Evolutionary conservation across 352 stramenopile species (phyloP).

Genomic region (Globisporangium uncinulatum): DNA sequence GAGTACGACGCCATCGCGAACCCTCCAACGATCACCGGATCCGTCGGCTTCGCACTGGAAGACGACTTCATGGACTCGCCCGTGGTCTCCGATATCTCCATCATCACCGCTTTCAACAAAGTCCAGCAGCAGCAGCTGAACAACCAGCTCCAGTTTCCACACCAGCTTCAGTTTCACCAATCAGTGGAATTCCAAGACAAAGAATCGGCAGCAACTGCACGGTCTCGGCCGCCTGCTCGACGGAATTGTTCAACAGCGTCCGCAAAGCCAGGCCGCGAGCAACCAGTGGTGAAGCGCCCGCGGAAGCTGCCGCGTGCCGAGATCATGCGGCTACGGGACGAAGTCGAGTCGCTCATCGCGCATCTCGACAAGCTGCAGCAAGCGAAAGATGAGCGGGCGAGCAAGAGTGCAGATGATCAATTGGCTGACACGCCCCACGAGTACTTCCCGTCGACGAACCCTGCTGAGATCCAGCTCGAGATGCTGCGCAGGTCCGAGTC

Average conservation of each 20-base stretch:
- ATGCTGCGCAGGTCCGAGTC: conserved; percentile 4
- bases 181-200: too few species aligned
- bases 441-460: conserved; percentile 4
- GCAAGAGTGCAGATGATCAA: background rate
- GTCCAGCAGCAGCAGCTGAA: background rate
- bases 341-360: conserved; percentile 8
- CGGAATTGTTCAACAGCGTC: background rate
- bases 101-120: background rate
- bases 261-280: background rate
- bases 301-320: conserved; percentile 8
- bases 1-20: background rate
- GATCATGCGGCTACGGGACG: conserved; percentile 8
- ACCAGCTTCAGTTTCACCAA: conserved; percentile 2
- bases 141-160: too few species aligned
- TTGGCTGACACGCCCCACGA: background rate
- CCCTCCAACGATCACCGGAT: background rate
- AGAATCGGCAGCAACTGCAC: background rate
- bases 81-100: background rate
- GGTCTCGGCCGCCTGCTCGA: background rate
- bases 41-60: background rate
- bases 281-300: background rate
- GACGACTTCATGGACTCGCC: background rate
- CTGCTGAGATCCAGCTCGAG: conserved; percentile 2
- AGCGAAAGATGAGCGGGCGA: background rate
- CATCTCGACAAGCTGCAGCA: conserved; percentile 8